A percentile compares a stretch with the other conserved stretches of the same genome.
Evolutionary conservation across 2,329 filamentous ascomycete species (phyloP).

Genomic region (Dactylellina parvicollis): DNA sequence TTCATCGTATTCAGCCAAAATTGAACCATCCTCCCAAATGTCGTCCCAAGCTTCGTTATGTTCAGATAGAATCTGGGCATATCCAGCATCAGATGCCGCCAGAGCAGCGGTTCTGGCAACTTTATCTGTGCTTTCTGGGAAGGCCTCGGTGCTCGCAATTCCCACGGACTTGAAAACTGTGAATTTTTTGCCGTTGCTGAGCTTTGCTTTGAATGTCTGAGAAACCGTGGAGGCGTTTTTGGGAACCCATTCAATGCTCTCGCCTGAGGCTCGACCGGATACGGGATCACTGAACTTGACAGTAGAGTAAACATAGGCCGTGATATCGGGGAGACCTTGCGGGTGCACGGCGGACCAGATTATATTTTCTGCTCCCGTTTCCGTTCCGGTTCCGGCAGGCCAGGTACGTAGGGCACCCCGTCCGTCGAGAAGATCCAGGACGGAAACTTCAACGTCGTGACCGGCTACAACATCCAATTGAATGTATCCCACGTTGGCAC

Average conservation of each 20-base stretch:
- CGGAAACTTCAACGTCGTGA: slow-evolving; percentile 63
- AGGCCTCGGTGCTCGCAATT: slow-evolving; percentile 75
- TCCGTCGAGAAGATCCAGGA: slow-evolving; percentile 75
- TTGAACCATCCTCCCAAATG: slow-evolving; percentile 70
- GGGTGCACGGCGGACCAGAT: slow-evolving; percentile 75
- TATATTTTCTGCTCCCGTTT: slow-evolving; percentile 63
- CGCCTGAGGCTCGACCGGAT: slow-evolving; percentile 55
- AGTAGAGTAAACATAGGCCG: slow-evolving; percentile 69
- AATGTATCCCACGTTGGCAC: slow-evolving; percentile 65
- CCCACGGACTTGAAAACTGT: slow-evolving; percentile 75
- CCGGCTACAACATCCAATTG: slow-evolving; percentile 70
- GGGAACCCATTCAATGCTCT: slow-evolving; percentile 62
- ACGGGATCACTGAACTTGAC: slow-evolving; percentile 61
- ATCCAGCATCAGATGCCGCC: slow-evolving; percentile 67
- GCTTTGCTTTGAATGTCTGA: slow-evolving; percentile 68
- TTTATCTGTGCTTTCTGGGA: slow-evolving; percentile 62
- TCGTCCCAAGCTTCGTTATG: slow-evolving; percentile 72
- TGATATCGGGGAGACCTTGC: slow-evolving; percentile 70
- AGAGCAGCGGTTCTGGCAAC: slow-evolving; percentile 69
- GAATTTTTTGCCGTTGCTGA: slow-evolving; percentile 67
- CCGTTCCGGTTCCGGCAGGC: slow-evolving; percentile 68
- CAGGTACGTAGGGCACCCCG: slow-evolving; percentile 73
- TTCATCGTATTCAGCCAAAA: slow-evolving; percentile 64
- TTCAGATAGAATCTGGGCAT: slow-evolving; percentile 66
- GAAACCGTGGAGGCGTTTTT: slow-evolving; percentile 72